Evolutionary conservation across 2,329 filamentous ascomycete genomes (phyloP), one percentile per base, ranked within the genome.

Genomic region (Colletotrichum lindemuthianum): DNA sequence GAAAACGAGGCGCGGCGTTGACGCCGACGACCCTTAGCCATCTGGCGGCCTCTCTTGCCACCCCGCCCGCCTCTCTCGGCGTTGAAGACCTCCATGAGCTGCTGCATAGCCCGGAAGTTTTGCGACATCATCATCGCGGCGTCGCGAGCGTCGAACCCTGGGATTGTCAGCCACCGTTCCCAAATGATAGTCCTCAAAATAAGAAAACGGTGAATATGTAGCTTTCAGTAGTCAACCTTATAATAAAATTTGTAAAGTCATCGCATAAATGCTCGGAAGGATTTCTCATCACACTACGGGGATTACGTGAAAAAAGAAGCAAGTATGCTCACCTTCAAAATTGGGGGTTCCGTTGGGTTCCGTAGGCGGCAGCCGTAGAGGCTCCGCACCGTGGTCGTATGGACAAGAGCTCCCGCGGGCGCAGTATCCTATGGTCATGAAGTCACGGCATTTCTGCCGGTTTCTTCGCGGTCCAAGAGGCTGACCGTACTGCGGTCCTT

Each of bases 361-460:
- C 54, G 24, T 58, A 7, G 45, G 53, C 13, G 61, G 52, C 15
- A 67, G 15, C 57, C 57, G 58, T 33, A 66, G 58, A n/a, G 65
- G 63, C 49, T 67, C 61, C 72, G 51, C 81, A 8, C 86, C 87
- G 72, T 95, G 92, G 69, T 92, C 88, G 70, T 86, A 93, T 43
- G 81, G 84, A 75, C 92, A 94, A 24, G 82, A 84, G 69, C 82
- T 86, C 3, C 90, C 90, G 43, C 88, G 80, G 6, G 87, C 83
- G 72, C 92, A 94, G 70, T 86, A 92, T 0, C 92, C 92, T 69
- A 91, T 91, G 1, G 79, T 86, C 63, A 92, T 90, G 70, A 91
- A 93, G 73, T 92, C 89, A 61, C 85, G 82, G 72, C 91, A 94
- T 63, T 86, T 82, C 60, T 81, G 76, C 67, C 77, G 80, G 52